Evolutionary conservation across 352 stramenopile species (phyloP).

Genomic region (Phytopythium litorale): DNA sequence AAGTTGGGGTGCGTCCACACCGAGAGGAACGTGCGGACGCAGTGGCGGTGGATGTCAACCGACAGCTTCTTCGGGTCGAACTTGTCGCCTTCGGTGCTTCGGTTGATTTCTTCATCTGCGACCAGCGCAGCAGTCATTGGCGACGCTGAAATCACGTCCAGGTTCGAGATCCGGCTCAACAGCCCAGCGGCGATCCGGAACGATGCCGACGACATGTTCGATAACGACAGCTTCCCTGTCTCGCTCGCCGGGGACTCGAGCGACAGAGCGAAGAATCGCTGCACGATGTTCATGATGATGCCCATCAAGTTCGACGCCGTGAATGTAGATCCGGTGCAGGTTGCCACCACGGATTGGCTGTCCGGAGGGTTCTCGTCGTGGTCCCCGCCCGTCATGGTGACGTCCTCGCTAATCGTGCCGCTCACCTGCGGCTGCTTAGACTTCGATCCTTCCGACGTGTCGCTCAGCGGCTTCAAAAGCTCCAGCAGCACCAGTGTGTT

Average conservation of each 20-base stretch:
- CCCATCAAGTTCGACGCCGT: slow-evolving; percentile 42
- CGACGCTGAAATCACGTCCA: slow-evolving; percentile 59
- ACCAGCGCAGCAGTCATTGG: slow-evolving; percentile 61
- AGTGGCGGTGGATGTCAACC: slow-evolving; percentile 59
- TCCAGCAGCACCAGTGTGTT: slow-evolving; percentile 72
- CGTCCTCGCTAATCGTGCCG: slow-evolving; percentile 15
- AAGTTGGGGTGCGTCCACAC: slow-evolving; percentile 65
- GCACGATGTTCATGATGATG: slow-evolving; percentile 49
- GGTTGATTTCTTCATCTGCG: slow-evolving; percentile 35
- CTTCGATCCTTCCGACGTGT: slow-evolving; percentile 6
- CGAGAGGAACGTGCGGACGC: slow-evolving; percentile 43
- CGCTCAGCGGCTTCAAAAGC: slow-evolving; percentile 41
- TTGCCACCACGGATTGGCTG: slow-evolving; percentile 21
- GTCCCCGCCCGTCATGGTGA: slow-evolving; percentile 17
- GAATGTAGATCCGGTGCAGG: slow-evolving; percentile 24
- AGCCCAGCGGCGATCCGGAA: slow-evolving; percentile 62
- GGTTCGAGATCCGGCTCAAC: slow-evolving; percentile 60
- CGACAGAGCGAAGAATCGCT: slow-evolving; percentile 29
- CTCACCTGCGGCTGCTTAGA: slow-evolving; percentile 6
- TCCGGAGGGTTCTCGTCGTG: slow-evolving; percentile 11
- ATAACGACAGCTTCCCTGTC: slow-evolving; percentile 12
- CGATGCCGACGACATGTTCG: slow-evolving; percentile 61
- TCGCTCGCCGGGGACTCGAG: slow-evolving; percentile 11
- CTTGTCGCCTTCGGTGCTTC: slow-evolving; percentile 9
- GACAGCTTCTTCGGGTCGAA: slow-evolving; percentile 57